phyloP scores from a whole-genome alignment of 1,284 basidiomycete species.

The Inonotus obliquus region DNA sequence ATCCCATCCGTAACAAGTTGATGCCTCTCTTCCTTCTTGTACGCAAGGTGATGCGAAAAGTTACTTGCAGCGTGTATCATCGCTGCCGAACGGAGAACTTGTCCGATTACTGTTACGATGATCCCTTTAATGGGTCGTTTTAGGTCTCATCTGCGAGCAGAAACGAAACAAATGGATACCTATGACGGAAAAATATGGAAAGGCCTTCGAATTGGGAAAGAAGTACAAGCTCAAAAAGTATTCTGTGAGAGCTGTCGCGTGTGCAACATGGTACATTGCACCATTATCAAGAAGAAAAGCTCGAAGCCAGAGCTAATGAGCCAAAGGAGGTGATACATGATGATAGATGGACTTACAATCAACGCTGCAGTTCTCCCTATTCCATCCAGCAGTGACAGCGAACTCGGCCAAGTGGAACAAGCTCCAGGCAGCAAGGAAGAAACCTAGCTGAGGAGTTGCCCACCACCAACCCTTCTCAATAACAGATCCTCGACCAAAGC shows the following conservation, averaged over 20 bases:
- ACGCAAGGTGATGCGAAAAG: slow-evolving; percentile 88
- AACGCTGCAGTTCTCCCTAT: slow-evolving; percentile 85
- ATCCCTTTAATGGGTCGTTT: slow-evolving; percentile 44
- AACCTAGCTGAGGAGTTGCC: slow-evolving; percentile 72
- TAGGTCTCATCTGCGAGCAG: background rate
- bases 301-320: slow-evolving; percentile 30
- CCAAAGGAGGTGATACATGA: background rate
- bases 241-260: slow-evolving; percentile 75
- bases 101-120: slow-evolving; percentile 62
- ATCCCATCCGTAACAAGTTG: slow-evolving; percentile 82
- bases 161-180: slow-evolving; percentile 40
- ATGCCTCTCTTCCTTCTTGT: slow-evolving; percentile 69
- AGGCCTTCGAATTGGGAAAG: slow-evolving; percentile 52
- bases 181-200: slow-evolving; percentile 47
- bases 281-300: slow-evolving; percentile 96
- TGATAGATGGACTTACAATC: slow-evolving; percentile 65
- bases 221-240: slow-evolving; percentile 73
- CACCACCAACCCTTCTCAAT: slow-evolving; percentile 42
- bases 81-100: slow-evolving; percentile 78
- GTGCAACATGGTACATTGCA: slow-evolving; percentile 79
- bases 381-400: slow-evolving; percentile 94
- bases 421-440: slow-evolving; percentile 79
- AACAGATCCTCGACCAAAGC: slow-evolving; percentile 6
- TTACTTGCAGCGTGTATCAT: slow-evolving; percentile 95
- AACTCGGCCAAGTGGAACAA: slow-evolving; percentile 95